A percentile compares a stretch with the other conserved stretches of the same genome.
phyloP scores from a whole-genome alignment of 208 protist species.

The Crithidia bombi region DNA sequence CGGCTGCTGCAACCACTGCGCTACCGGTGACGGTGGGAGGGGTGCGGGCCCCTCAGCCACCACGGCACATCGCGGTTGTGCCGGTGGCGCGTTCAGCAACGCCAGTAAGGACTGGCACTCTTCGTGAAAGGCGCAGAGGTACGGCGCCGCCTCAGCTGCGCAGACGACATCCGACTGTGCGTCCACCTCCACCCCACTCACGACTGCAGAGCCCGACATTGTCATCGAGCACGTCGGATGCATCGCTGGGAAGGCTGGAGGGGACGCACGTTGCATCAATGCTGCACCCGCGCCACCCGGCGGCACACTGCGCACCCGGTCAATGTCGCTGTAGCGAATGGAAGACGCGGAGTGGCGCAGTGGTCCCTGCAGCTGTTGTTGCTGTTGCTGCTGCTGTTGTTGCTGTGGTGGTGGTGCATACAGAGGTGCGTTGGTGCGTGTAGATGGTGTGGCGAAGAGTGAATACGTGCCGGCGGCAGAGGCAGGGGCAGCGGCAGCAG shows the following conservation, averaged over 20 bases:
- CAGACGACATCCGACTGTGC: constrained; percentile 27
- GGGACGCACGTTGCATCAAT: not conserved
- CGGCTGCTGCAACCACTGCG: not conserved
- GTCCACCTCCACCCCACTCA: constrained; percentile 20
- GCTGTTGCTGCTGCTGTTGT: not conserved
- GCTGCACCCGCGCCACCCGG: no score
- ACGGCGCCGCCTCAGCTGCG: constrained; percentile 16
- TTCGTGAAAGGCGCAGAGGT: constrained; percentile 36
- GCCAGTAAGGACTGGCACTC: constrained; percentile 42
- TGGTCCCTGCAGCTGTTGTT: not conserved
- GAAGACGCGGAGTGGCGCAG: not conserved
- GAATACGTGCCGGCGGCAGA: no score
- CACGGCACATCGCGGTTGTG: not conserved
- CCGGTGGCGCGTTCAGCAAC: constrained; percentile 18
- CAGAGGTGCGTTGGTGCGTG: constrained; percentile 28
- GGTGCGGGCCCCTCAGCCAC: not conserved
- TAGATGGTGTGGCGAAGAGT: constrained; percentile 2
- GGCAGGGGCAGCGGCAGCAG: no score
- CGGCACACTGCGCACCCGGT: constrained; percentile 5
- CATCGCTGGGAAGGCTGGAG: not conserved
- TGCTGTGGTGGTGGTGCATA: constrained; percentile 19
- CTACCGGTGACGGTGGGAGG: not conserved
- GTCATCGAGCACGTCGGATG: no score
- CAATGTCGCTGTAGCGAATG: constrained; percentile 24
- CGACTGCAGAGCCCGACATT: not conserved